phyloP scores from a whole-genome alignment of 2,329 filamentous ascomycete genomes.

The Metarhizium brunneum region DNA sequence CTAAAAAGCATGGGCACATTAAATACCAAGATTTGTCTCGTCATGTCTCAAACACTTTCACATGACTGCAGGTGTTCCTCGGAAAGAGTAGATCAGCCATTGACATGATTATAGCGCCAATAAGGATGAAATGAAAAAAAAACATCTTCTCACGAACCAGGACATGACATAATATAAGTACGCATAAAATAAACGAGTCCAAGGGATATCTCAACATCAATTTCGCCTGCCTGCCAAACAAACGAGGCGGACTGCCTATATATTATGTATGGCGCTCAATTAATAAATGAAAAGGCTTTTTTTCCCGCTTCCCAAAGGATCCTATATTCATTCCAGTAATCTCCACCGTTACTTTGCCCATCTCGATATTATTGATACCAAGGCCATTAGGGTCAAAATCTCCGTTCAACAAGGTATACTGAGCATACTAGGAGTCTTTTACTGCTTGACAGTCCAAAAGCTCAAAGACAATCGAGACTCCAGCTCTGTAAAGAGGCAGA shows the following conservation, averaged over 20 bases:
- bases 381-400: background rate
- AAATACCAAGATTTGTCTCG: no score
- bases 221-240: constrained; percentile 18
- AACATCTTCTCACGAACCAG: background rate
- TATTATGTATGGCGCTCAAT: background rate
- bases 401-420: background rate
- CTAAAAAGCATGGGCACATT: background rate
- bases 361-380: background rate
- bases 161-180: background rate
- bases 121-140: no score
- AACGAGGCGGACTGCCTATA: background rate
- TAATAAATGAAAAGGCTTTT: background rate
- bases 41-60: no score
- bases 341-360: background rate
- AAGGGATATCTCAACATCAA: constrained; percentile 21
- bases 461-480: background rate
- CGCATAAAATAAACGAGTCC: background rate
- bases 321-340: background rate
- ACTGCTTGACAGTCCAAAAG: background rate
- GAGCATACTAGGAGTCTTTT: background rate
- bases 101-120: no score
- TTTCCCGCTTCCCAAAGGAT: background rate
- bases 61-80: no score
- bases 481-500: background rate
- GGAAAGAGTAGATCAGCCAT: no score